phyloP scores from a whole-genome alignment of 169 alveolate genomes.

The Plasmodium malariae region DNA sequence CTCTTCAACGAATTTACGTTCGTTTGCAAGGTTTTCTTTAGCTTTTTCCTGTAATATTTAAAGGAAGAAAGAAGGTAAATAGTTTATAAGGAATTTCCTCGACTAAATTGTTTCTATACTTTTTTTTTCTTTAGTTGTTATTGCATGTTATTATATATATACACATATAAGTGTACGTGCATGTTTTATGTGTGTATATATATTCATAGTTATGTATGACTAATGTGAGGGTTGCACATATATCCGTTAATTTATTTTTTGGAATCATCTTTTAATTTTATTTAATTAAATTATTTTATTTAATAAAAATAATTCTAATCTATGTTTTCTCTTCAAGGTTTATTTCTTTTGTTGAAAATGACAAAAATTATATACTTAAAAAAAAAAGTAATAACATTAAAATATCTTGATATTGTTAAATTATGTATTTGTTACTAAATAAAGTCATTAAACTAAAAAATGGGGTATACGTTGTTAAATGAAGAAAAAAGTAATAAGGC shows the following conservation, averaged over 20 bases:
- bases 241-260: conserved; percentile 56
- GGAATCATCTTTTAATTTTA: conserved; percentile 46
- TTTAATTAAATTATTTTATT: conserved; percentile 1
- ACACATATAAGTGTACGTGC: neutral
- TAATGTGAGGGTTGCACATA: conserved; percentile 66
- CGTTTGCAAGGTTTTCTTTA: conserved; percentile 43
- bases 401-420: neutral
- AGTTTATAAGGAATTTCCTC: neutral
- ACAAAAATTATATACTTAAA: neutral
- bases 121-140: neutral
- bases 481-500: neutral
- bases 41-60: conserved; percentile 47
- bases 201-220: conserved; percentile 17
- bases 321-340: neutral
- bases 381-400: neutral
- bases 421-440: no score
- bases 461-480: neutral
- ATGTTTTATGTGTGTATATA: neutral
- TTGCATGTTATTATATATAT: neutral
- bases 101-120: neutral
- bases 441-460: no score
- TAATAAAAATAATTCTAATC: conserved; percentile 2
- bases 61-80: neutral
- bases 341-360: neutral
- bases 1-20: conserved; percentile 10